Base-by-base conservation (phyloP, 805 yeast species). In the Wickerhamomyces sydowiorum region DNA sequence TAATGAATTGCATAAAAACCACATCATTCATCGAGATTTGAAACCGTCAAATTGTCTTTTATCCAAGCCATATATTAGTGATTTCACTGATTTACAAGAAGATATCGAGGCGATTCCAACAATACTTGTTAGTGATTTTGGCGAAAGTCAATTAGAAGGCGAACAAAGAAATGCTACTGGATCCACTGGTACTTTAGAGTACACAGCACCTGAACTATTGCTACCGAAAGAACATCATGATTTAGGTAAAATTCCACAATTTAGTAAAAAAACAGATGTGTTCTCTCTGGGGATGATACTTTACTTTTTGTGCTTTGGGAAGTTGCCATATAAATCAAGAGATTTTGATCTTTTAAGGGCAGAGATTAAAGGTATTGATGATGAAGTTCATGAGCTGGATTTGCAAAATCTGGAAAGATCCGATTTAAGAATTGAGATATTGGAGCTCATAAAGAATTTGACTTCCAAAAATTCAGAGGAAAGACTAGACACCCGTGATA, bases 1-100 rank as follows among this genome's bases (percentile, higher is more conserved):
- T 12, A 62, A 71, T 33, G 84, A 84, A 56, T 65, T 89, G 41
- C 96, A 89, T 57, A 65, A 67, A 8, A 75, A 78, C 43, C 87
- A 88, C 23, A 79, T 88, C 24, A 74, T 89, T n/a, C 96, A 89
- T 56, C 70, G 96, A 24, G 96, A 89, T 59, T 67, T 89, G 47
- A 89, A 89, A 53, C 96, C 96, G 0, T 85, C 95, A 1, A 89
- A 89, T 53, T 87, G 96, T 62, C 66, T 89, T 22, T 62, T 89
- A 38, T 43, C 67, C 2, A 49, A 53, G 4, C 46, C 51, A 21
- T 64, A 57, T 20, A 17, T 50, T 37, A 28, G 23, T 33, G 41
- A 47, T 10, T 46, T 45, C 21, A 49, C 50, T 9, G 36, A 42
- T 25, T 32, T 37, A 4, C 44, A 41, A 3, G 45, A 44, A 1